These are phyloP conservation scores for Kazachstania viticola DNA, from an alignment of 805 yeast genomes.

Conservation along the genomic window DNA sequence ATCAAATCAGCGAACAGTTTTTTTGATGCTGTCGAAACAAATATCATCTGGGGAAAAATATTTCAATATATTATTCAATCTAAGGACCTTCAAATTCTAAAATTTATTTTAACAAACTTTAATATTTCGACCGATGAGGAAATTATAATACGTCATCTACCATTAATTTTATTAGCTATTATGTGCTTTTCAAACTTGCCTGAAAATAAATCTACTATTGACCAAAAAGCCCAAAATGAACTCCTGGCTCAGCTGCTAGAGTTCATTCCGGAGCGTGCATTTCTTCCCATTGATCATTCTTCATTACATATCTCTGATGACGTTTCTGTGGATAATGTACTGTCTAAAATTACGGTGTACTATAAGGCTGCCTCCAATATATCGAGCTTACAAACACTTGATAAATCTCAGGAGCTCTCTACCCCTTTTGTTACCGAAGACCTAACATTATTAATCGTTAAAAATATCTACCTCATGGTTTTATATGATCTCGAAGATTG, in stretches of 20 bases:
- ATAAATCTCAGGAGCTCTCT: slow-evolving; percentile 9
- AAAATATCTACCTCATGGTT: slow-evolving; percentile 20
- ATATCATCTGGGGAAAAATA: slow-evolving; percentile 62
- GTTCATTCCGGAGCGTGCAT: slow-evolving; percentile 53
- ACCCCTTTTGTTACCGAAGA: slow-evolving; percentile 35
- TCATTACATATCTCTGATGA: slow-evolving; percentile 7
- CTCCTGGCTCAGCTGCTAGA: slow-evolving; percentile 33
- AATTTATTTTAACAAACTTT: slow-evolving; percentile 52
- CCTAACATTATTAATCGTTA: slow-evolving; percentile 32
- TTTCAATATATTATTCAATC: slow-evolving; percentile 26
- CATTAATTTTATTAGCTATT: slow-evolving; percentile 47
- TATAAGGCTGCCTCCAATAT: slow-evolving; percentile 22
- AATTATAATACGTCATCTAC: slow-evolving; percentile 65
- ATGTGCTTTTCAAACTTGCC: slow-evolving; percentile 22
- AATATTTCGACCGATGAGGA: slow-evolving; percentile 73
- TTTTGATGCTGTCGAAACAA: slow-evolving; percentile 79
- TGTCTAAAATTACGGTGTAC: slow-evolving; percentile 25
- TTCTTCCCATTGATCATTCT: slow-evolving; percentile 41
- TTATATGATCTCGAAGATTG: slow-evolving; percentile 12
- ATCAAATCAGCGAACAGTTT: slow-evolving; percentile 52
- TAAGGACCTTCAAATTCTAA: slow-evolving; percentile 35
- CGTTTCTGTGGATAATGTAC: slow-evolving; percentile 11
- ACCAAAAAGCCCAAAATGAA: not conserved
- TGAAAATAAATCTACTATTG: not conserved
- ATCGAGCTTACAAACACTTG: slow-evolving; percentile 4